phyloP scores from a whole-genome alignment of 1,284 basidiomycete genomes.

The Malassezia arunalokei region DNA sequence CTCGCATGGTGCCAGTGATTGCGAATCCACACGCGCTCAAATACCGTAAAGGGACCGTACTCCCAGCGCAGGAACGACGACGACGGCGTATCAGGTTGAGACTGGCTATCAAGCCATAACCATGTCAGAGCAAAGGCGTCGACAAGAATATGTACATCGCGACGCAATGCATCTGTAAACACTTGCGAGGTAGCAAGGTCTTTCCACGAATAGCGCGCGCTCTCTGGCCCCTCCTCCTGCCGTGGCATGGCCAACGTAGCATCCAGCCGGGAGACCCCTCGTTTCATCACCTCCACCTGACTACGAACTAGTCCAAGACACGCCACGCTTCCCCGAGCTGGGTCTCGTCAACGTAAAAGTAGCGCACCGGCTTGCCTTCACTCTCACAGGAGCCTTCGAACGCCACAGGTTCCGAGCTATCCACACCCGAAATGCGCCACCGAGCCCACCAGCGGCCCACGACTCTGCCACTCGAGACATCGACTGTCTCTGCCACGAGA shows the following conservation, averaged over 20 bases:
- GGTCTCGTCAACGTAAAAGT: conserved; percentile 76
- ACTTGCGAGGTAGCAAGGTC: conserved; percentile 6
- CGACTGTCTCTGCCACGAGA: conserved; percentile 33
- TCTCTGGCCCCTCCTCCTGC: neutral
- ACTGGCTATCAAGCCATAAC: conserved; percentile 13
- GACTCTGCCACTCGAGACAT: conserved; percentile 52
- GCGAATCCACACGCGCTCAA: conserved; percentile 13
- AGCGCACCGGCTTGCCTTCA: conserved; percentile 48
- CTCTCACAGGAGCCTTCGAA: conserved; percentile 17
- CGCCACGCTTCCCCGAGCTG: conserved; percentile 50
- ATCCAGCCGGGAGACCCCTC: neutral
- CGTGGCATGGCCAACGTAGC: neutral
- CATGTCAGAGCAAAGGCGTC: conserved; percentile 15
- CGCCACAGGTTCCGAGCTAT: conserved; percentile 52
- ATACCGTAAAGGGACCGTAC: conserved; percentile 14
- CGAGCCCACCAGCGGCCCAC: conserved; percentile 65
- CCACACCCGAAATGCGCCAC: conserved; percentile 56
- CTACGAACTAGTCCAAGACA: conserved; percentile 19
- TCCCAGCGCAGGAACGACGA: conserved; percentile 5
- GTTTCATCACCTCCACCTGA: neutral
- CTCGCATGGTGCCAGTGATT: conserved; percentile 8
- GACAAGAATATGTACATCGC: conserved; percentile 12
- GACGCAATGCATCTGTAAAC: conserved; percentile 6
- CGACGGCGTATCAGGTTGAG: neutral
- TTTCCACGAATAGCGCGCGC: neutral